These are phyloP conservation scores for Przewalskia tangutica DNA, from an alignment of 257 asterid species.

Conservation along the genomic window DNA sequence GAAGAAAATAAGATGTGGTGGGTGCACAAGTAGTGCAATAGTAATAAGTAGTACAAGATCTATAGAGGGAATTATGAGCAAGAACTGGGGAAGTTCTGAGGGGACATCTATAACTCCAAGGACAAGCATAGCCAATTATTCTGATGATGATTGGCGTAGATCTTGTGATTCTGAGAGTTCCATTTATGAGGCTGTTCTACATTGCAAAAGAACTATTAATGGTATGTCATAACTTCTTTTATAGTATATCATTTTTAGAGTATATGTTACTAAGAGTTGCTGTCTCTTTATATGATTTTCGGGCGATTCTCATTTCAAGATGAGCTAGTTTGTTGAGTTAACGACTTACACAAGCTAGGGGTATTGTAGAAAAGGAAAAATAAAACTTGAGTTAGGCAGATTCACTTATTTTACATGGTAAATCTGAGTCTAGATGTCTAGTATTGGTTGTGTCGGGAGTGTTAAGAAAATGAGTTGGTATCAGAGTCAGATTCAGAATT, in stretches of 20 bases:
- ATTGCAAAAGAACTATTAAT: slow-evolving; percentile 61
- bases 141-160: slow-evolving; percentile 54
- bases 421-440: background rate
- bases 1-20: slow-evolving; percentile 17
- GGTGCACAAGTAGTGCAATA: slow-evolving; percentile 9
- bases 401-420: background rate
- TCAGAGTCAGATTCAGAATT: too few species aligned
- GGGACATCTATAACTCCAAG: slow-evolving; percentile 57
- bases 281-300: background rate
- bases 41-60: slow-evolving; percentile 2
- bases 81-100: slow-evolving; percentile 17
- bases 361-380: too few species aligned
- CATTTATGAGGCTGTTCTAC: slow-evolving; percentile 81
- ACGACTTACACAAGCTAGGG: too few species aligned
- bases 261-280: too few species aligned
- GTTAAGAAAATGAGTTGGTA: background rate
- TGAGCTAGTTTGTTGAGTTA: background rate
- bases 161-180: slow-evolving; percentile 89
- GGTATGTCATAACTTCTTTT: slow-evolving; percentile 19
- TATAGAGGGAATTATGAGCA: slow-evolving; percentile 1
- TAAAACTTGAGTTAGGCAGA: background rate
- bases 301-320: background rate
- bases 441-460: background rate
- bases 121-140: slow-evolving; percentile 43
- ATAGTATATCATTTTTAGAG: too few species aligned